These are phyloP conservation scores for Hyaloscypha hepaticicola DNA, from an alignment of 495 filamentous ascomycete species.

Conservation along the genomic window DNA sequence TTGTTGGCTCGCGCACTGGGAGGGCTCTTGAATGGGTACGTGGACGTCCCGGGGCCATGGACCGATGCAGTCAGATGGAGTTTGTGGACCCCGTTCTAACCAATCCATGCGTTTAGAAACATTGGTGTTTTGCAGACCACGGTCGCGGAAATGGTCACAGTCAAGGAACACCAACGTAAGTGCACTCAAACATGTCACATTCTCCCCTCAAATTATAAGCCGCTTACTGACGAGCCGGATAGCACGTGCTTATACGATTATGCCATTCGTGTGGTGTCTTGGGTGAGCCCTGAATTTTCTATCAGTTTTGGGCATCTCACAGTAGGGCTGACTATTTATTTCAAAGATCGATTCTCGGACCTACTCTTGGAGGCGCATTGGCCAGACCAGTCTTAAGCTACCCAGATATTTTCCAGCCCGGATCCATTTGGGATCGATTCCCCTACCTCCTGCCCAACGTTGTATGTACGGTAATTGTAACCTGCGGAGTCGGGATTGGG, in stretches of 20 bases:
- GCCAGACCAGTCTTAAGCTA: constrained; percentile 83
- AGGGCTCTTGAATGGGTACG: constrained; percentile 87
- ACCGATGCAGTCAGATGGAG: constrained; percentile 2
- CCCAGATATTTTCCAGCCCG: constrained; percentile 69
- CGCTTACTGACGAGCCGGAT: constrained; percentile 17
- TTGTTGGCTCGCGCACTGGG: constrained; percentile 86
- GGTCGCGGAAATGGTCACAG: constrained; percentile 86
- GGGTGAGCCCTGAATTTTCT: constrained; percentile 61
- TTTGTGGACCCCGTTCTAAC: constrained; percentile 15
- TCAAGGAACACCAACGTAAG: constrained; percentile 87
- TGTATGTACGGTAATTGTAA: constrained; percentile 77
- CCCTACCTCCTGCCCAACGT: constrained; percentile 94
- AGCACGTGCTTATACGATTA: constrained; percentile 91
- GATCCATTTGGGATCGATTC: constrained; percentile 76
- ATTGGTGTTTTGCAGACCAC: constrained; percentile 81
- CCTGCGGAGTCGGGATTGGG: constrained; percentile 76
- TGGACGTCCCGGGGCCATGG: constrained; percentile 17
- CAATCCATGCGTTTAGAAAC: constrained; percentile 24
- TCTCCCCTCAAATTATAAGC: not conserved
- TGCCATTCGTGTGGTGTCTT: constrained; percentile 97
- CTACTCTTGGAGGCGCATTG: constrained; percentile 84
- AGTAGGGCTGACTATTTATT: constrained; percentile 5
- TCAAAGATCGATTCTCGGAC: constrained; percentile 76
- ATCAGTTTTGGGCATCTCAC: constrained; percentile 5
- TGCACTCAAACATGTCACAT: constrained; percentile 20